These are phyloP conservation scores for Choiromyces venosus DNA, from an alignment of 495 filamentous ascomycete species.

Conservation along the genomic window DNA sequence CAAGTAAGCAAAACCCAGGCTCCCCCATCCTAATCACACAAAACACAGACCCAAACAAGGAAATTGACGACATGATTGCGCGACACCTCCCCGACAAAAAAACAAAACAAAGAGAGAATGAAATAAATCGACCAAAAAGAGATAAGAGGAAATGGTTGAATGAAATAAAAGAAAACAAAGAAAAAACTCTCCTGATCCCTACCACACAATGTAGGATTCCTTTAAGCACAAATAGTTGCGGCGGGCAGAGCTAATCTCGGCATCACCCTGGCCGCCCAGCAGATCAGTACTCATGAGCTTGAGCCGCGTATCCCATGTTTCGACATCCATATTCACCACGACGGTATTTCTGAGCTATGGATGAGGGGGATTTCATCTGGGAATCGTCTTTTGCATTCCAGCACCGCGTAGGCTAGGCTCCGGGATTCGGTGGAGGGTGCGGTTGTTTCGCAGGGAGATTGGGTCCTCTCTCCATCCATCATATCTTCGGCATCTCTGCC, in stretches of 20 bases:
- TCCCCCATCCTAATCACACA: neutral
- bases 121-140: neutral
- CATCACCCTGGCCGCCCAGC: neutral
- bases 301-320: constrained; percentile 21
- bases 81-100: constrained; percentile 12
- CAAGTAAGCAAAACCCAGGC: neutral
- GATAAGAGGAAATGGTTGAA: neutral
- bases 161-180: constrained; percentile 19
- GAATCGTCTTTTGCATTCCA: constrained; percentile 17
- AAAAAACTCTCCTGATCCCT: constrained; percentile 32
- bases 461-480: neutral
- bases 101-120: neutral
- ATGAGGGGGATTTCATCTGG: constrained; percentile 19
- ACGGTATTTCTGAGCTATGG: constrained; percentile 18
- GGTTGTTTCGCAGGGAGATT: constrained; percentile 13
- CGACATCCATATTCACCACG: constrained; percentile 16
- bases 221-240: constrained; percentile 22
- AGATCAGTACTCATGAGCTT: constrained; percentile 19
- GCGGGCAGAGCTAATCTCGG: constrained; percentile 2
- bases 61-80: constrained; percentile 28
- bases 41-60: constrained; percentile 9
- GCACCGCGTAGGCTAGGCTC: constrained; percentile 21
- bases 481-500: constrained; percentile 23
- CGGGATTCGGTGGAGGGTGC: constrained; percentile 16
- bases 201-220: constrained; percentile 12